Conservation (phyloP, 75 land plant species). For the Selaginella moellendorffii region DNA sequence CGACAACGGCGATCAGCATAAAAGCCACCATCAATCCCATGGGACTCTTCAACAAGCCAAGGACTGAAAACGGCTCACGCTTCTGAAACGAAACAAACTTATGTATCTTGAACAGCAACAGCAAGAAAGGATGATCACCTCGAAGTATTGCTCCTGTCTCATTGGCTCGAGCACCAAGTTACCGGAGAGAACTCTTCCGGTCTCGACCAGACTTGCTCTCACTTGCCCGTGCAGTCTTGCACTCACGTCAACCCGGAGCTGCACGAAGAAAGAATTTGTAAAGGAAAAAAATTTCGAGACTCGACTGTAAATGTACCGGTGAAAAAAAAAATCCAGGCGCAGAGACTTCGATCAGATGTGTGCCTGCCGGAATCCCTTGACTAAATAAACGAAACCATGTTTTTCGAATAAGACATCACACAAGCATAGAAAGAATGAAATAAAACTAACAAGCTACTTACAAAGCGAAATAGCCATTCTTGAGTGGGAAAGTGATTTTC, state of each 20-base stretch:
- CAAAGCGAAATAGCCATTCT: constrained; percentile 93
- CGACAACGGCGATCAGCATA: constrained; percentile 64
- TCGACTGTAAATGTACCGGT: constrained; percentile 36
- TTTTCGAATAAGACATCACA: constrained; percentile 5
- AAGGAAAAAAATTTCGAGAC: background rate
- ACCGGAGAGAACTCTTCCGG: constrained; percentile 45
- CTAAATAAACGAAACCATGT: constrained; percentile 33
- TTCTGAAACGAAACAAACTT: constrained; percentile 30
- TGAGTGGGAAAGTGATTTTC: constrained; percentile 47
- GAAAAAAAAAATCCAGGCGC: constrained; percentile 86
- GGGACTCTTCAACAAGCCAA: constrained; percentile 79
- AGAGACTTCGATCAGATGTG: constrained; percentile 85
- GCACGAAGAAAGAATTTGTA: constrained; percentile 5
- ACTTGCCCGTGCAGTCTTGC: constrained; percentile 81
- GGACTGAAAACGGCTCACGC: constrained; percentile 66
- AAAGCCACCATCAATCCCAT: constrained; percentile 98
- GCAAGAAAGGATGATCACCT: constrained; percentile 27
- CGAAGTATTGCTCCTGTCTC: constrained; percentile 79
- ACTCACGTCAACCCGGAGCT: constrained; percentile 97
- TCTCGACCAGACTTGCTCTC: constrained; percentile 82
- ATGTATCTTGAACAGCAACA: background rate
- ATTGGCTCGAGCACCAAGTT: constrained; percentile 76
- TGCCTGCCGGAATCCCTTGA: constrained; percentile 81
- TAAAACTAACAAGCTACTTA: constrained; percentile 15
- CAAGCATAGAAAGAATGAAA: background rate